A percentile compares a stretch with the other conserved stretches of the same genome.
These are phyloP conservation scores for Podospora bellae-mahoneyi DNA, from an alignment of 495 filamentous ascomycete genomes.

Conservation along the genomic window DNA sequence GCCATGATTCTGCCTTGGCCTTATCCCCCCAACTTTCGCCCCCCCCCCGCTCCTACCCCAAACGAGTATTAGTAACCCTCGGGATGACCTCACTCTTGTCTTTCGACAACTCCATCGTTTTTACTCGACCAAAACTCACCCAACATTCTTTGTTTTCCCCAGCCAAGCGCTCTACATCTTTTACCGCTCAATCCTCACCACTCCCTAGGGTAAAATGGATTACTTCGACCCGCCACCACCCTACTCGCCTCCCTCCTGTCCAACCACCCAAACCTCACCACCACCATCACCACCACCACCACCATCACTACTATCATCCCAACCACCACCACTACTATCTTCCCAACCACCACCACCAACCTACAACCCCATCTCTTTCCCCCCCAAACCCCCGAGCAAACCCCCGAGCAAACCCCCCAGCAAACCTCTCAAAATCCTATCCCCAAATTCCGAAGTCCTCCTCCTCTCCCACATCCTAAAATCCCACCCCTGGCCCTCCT, in stretches of 20 bases:
- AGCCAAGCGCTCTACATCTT: background rate
- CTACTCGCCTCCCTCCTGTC: background rate
- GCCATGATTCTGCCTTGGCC: background rate
- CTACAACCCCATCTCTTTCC: background rate
- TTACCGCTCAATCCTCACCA: background rate
- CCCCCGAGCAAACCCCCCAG: background rate
- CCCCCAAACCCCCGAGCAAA: background rate
- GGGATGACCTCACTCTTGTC: background rate
- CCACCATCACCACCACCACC: background rate
- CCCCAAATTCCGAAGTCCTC: background rate
- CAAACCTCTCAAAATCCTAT: background rate
- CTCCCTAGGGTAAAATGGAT: background rate
- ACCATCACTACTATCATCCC: background rate
- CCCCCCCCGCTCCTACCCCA: background rate
- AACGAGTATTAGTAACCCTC: background rate
- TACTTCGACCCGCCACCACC: conserved; percentile 1
- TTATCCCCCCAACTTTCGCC: background rate
- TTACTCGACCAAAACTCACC: background rate
- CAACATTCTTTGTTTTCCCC: background rate
- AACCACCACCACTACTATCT: background rate
- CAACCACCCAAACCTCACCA: no score
- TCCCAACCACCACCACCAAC: background rate
- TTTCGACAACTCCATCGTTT: background rate
- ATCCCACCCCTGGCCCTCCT: background rate
- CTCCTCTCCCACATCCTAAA: background rate